A percentile compares a stretch with the other conserved stretches of the same genome.
Conservation (phyloP, 2,329 filamentous ascomycete species). For the Aspergillus aculeatinus region DNA sequence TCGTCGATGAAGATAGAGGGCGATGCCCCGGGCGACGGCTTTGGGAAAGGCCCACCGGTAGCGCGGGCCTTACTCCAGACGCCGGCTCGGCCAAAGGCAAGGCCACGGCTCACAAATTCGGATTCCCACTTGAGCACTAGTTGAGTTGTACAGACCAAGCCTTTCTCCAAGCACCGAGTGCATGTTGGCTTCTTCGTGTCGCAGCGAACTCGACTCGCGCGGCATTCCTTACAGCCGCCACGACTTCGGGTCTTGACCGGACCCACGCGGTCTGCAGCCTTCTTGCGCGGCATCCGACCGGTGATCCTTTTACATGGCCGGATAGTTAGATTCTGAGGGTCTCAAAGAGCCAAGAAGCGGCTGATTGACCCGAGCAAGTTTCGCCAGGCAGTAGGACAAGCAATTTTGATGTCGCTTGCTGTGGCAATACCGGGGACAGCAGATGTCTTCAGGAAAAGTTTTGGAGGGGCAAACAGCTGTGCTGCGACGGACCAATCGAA, state of each 20-base stretch:
- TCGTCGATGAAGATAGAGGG: conserved; percentile 19
- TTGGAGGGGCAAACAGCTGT: not conserved
- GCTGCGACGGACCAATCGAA: not conserved
- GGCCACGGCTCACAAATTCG: conserved; percentile 42
- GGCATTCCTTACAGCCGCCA: conserved; percentile 43
- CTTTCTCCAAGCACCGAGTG: conserved; percentile 37
- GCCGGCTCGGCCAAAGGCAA: conserved; percentile 45
- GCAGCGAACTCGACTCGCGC: conserved; percentile 42
- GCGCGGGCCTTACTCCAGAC: conserved; percentile 39
- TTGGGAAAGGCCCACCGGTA: conserved; percentile 19
- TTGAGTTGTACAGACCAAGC: conserved; percentile 37
- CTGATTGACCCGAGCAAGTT: not conserved
- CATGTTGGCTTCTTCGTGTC: conserved; percentile 41
- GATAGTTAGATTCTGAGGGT: not conserved
- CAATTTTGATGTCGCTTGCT: not conserved
- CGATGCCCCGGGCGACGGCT: conserved; percentile 19
- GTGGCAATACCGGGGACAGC: not conserved
- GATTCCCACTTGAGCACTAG: conserved; percentile 41
- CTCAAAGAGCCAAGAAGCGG: not conserved
- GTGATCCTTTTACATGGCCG: conserved; percentile 28
- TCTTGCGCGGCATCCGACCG: conserved; percentile 37
- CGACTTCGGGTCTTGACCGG: conserved; percentile 42
- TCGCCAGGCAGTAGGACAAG: not conserved
- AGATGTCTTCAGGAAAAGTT: not conserved
- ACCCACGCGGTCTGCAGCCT: conserved; percentile 35